Conservation (phyloP, 2,329 filamentous ascomycete genomes). For the Paraphoma sp. region DNA sequence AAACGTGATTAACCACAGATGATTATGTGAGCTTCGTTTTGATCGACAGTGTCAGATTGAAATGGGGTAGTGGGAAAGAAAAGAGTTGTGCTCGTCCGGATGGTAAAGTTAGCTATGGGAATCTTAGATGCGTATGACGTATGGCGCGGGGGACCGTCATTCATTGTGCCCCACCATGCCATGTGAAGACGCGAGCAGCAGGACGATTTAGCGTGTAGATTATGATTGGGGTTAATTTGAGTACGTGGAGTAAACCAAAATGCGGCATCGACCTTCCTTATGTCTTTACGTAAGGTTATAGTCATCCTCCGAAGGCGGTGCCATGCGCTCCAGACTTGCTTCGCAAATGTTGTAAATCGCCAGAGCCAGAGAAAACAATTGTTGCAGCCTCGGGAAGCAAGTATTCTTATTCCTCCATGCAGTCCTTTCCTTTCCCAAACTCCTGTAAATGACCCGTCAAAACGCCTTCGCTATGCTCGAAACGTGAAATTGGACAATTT, state of each 20-base stretch:
- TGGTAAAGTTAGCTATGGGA: not conserved
- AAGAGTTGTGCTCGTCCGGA: not conserved
- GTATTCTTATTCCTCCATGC: not conserved
- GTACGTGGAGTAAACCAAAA: not conserved
- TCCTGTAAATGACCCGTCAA: slow-evolving; percentile 17
- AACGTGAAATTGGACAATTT: slow-evolving; percentile 12
- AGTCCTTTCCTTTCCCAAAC: not conserved
- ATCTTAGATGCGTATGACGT: slow-evolving; percentile 1
- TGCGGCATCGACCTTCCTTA: not conserved
- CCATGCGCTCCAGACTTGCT: not conserved
- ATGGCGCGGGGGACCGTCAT: slow-evolving; percentile 2
- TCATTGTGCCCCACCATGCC: not conserved
- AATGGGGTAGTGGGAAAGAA: not conserved
- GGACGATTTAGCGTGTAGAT: not conserved
- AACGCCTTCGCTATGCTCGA: slow-evolving; percentile 46
- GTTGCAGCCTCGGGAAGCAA: not conserved
- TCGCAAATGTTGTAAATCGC: not conserved
- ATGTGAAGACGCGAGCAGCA: not conserved
- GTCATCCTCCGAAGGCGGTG: not conserved
- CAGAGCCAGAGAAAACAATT: not conserved
- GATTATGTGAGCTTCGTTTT: not conserved
- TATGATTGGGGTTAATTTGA: not conserved
- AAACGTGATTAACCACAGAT: no score
- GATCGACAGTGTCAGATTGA: not conserved
- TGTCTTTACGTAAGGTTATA: not conserved